phyloP scores from a whole-genome alignment of 2,329 filamentous ascomycete species.

The Pseudogymnoascus sp. region DNA sequence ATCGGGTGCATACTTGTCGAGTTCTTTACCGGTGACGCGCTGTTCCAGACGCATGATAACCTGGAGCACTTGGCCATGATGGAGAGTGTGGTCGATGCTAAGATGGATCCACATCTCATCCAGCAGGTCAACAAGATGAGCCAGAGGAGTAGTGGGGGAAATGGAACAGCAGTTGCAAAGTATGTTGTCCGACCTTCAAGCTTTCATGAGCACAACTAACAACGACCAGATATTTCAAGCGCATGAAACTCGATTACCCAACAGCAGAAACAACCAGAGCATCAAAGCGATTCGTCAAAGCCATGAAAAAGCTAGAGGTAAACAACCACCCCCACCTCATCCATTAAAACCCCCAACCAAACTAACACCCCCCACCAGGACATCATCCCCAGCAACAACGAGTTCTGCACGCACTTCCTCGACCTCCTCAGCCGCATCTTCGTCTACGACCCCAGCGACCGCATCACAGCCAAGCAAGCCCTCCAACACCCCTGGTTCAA shows the following conservation, averaged over 20 bases:
- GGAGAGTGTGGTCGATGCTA: constrained; percentile 55
- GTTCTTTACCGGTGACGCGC: constrained; percentile 62
- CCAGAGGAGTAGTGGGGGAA: constrained; percentile 39
- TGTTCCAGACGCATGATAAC: constrained; percentile 67
- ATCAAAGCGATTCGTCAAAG: constrained; percentile 58
- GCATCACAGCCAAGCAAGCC: constrained; percentile 59
- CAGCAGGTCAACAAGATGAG: constrained; percentile 48
- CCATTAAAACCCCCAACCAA: constrained; percentile 10
- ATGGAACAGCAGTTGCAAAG: constrained; percentile 54
- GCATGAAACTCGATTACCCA: constrained; percentile 57
- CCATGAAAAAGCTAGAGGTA: constrained; percentile 62
- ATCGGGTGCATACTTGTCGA: constrained; percentile 66
- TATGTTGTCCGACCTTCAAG: constrained; percentile 30
- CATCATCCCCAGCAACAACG: constrained; percentile 52
- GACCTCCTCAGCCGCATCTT: constrained; percentile 60
- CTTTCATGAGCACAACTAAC: constrained; percentile 10
- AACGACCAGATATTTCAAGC: constrained; percentile 44
- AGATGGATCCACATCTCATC: constrained; percentile 52
- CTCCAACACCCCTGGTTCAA: constrained; percentile 62
- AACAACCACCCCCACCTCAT: constrained; percentile 21
- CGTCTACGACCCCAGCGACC: constrained; percentile 56
- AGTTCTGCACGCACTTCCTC: constrained; percentile 54
- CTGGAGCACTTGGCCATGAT: constrained; percentile 70
- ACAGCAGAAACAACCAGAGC: constrained; percentile 54
- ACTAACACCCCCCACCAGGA: constrained; percentile 39